A percentile compares a stretch with the other conserved stretches of the same genome.
Evolutionary conservation across 768 basidiomycete species (phyloP).

Genomic region (Rhodotorula paludigena): DNA sequence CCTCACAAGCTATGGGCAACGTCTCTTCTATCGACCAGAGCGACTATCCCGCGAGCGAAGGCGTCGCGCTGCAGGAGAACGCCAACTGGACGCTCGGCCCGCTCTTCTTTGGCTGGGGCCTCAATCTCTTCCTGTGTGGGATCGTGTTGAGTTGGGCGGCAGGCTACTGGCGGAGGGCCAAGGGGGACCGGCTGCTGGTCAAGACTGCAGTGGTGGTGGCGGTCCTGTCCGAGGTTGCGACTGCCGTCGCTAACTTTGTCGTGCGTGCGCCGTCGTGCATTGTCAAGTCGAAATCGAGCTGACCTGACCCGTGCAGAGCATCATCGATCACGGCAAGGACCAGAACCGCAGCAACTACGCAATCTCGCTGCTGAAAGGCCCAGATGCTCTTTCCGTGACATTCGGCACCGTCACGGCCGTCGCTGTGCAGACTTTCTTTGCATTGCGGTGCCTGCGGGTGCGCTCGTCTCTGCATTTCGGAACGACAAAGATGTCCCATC

Average conservation of each 20-base stretch:
- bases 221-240: not conserved
- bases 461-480: not conserved
- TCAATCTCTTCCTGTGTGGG: not conserved
- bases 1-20: not conserved
- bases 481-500: not conserved
- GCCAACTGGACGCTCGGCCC: not conserved
- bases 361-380: not conserved
- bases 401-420: not conserved
- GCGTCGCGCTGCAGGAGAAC: not conserved
- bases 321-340: slow-evolving; percentile 7
- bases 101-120: not conserved
- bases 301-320: not conserved
- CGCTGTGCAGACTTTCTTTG: not conserved
- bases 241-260: not conserved
- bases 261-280: not conserved
- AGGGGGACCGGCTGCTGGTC: not conserved
- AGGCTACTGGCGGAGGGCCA: not conserved
- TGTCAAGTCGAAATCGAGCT: not conserved
- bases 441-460: not conserved
- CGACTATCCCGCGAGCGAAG: not conserved
- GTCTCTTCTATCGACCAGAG: not conserved
- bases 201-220: not conserved
- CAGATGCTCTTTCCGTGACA: not conserved
- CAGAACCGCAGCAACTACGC: not conserved
- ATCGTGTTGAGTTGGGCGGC: not conserved